Percentiles rank a stretch among this genome's conserved stretches.
Conservation (phyloP, 441 rosid species). For the Rhodomyrtus psidioides region DNA sequence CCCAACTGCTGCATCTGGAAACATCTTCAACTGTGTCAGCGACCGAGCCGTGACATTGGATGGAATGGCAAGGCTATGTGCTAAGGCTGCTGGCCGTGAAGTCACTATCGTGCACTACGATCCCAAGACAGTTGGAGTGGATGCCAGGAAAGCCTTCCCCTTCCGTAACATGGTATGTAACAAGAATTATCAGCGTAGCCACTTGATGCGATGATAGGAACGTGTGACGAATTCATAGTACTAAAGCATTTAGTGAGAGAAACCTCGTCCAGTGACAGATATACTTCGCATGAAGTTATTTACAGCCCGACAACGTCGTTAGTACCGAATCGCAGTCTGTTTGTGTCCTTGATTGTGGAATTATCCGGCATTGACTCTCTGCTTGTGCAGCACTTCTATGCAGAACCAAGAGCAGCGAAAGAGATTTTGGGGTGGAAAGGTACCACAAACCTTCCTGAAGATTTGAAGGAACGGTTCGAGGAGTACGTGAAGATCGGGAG, state of each 20-base stretch:
- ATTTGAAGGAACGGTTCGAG: constrained; percentile 70
- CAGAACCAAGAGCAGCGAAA: constrained; percentile 93
- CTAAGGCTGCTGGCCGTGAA: constrained; percentile 65
- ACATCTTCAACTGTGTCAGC: constrained; percentile 85
- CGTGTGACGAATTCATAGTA: background rate
- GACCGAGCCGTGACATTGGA: constrained; percentile 89
- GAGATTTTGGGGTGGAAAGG: constrained; percentile 65
- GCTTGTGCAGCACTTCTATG: constrained; percentile 70
- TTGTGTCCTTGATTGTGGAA: background rate
- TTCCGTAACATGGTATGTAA: constrained; percentile 75
- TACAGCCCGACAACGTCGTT: background rate
- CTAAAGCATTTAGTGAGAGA: background rate
- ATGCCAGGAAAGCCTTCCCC: constrained; percentile 91
- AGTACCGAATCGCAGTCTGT: background rate
- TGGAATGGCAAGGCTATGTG: constrained; percentile 95
- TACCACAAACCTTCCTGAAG: constrained; percentile 68
- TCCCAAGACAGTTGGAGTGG: constrained; percentile 74
- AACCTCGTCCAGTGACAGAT: background rate
- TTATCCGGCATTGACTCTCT: background rate
- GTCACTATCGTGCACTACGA: constrained; percentile 81
- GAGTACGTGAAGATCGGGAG: constrained; percentile 78
- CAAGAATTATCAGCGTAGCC: background rate
- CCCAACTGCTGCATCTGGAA: constrained; percentile 52
- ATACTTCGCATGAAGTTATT: background rate
- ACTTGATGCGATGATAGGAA: background rate